Conservation (phyloP, 495 filamentous ascomycete genomes). For the Immersiella caudata region DNA sequence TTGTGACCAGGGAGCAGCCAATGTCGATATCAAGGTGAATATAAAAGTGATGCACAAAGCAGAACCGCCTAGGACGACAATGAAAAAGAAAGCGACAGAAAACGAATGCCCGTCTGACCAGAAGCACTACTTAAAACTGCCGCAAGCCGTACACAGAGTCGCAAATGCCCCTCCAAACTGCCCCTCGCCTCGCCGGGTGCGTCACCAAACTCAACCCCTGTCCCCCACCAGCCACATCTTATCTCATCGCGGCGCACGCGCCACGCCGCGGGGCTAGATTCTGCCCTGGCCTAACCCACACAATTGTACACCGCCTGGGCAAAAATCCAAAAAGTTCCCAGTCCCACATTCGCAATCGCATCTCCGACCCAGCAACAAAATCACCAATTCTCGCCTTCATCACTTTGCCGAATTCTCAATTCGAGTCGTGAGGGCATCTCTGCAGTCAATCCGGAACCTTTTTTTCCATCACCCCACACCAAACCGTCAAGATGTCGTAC, state of each 20-base stretch:
- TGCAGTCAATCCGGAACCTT: conserved; percentile 13
- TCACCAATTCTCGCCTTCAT: conserved; percentile 58
- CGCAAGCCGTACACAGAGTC: not conserved
- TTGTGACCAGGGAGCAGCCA: not conserved
- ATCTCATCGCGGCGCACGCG: not conserved
- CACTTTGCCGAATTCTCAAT: conserved; percentile 74
- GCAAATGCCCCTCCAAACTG: conserved; percentile 18
- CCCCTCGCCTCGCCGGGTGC: conserved; percentile 18
- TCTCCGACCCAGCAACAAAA: conserved; percentile 19
- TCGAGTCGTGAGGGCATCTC: conserved; percentile 67
- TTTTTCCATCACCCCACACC: conserved; percentile 13
- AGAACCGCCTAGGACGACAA: not conserved
- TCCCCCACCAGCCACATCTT: not conserved
- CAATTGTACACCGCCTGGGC: conserved; percentile 16
- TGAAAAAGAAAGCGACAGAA: not conserved
- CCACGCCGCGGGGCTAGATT: conserved; percentile 20
- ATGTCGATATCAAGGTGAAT: not conserved
- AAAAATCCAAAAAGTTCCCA: conserved; percentile 26
- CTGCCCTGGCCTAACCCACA: conserved; percentile 25
- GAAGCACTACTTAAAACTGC: not conserved
- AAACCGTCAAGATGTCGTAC: conserved; percentile 78
- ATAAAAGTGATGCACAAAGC: not conserved
- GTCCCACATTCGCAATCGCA: not conserved
- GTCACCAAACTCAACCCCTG: conserved; percentile 8
- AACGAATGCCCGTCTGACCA: not conserved